phyloP scores from a whole-genome alignment of 805 yeast genomes.

The Limtongia smithiae region DNA sequence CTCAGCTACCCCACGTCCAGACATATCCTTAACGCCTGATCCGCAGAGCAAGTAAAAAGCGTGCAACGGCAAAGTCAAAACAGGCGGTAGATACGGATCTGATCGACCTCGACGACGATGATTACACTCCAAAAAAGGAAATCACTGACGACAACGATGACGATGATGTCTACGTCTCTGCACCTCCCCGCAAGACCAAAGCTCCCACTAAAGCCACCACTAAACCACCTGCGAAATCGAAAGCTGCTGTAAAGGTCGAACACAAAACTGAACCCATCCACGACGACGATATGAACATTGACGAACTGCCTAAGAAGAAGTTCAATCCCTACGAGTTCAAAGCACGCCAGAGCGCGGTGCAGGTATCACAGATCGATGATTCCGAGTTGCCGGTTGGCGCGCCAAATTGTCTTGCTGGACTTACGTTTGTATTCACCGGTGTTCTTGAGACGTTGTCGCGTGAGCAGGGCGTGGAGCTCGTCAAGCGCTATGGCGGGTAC shows the following conservation, averaged over 20 bases:
- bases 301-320: background rate
- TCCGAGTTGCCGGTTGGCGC: conserved; percentile 65
- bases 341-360: conserved; percentile 8
- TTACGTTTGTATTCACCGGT: conserved; percentile 93
- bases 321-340: conserved; percentile 16
- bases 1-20: no score
- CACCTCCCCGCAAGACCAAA: no score
- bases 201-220: background rate
- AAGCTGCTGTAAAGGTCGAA: no score
- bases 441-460: conserved; percentile 75
- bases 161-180: background rate
- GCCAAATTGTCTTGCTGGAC: conserved; percentile 80
- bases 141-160: conserved; percentile 1
- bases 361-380: conserved; percentile 15
- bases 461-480: conserved; percentile 67
- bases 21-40: no score
- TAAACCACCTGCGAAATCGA: background rate
- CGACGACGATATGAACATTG: no score
- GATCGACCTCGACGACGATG: no score
- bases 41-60: no score
- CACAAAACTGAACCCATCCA: no score
- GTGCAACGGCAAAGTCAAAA: no score
- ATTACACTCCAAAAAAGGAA: no score
- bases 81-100: no score
- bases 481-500: conserved; percentile 85